These are phyloP conservation scores for Picea sitchensis DNA, from an alignment of 75 land plant genomes.

Conservation along the genomic window DNA sequence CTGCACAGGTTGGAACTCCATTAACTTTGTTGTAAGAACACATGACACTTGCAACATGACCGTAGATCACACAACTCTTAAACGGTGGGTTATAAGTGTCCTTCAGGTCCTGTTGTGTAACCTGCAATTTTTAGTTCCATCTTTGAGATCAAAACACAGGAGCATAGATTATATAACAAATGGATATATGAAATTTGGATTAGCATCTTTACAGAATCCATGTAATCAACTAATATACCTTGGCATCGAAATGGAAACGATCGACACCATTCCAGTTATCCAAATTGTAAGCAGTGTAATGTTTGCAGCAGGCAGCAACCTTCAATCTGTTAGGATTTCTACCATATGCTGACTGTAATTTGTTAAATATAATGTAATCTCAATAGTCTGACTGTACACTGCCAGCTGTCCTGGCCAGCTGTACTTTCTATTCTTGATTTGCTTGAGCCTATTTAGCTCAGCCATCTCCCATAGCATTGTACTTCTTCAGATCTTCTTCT, in stretches of 20 bases:
- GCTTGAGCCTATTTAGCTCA: too few species aligned
- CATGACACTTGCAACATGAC: slow-evolving; percentile 84
- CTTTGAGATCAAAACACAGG: neutral
- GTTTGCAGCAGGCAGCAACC: slow-evolving; percentile 90
- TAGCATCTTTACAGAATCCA: too few species aligned
- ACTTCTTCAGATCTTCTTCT: too few species aligned
- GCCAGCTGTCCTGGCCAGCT: too few species aligned
- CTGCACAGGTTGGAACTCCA: slow-evolving; percentile 90
- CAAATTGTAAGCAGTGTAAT: slow-evolving; percentile 83
- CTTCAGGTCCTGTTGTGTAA: slow-evolving; percentile 76
- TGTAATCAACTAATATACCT: slow-evolving; percentile 21
- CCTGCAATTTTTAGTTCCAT: slow-evolving; percentile 31
- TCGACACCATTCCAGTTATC: slow-evolving; percentile 77
- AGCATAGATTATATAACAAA: neutral
- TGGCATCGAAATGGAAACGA: slow-evolving; percentile 76
- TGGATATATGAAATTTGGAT: neutral
- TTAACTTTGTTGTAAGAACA: slow-evolving; percentile 96
- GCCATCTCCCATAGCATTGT: too few species aligned
- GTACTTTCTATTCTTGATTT: too few species aligned
- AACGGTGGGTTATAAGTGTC: slow-evolving; percentile 91
- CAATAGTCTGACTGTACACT: too few species aligned
- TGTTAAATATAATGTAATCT: too few species aligned
- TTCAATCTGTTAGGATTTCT: slow-evolving; percentile 38
- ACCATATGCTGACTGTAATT: slow-evolving; percentile 45
- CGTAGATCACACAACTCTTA: slow-evolving; percentile 69